Base-by-base conservation (phyloP, 441 rosid genomes). In the Corymbia calophylla region DNA sequence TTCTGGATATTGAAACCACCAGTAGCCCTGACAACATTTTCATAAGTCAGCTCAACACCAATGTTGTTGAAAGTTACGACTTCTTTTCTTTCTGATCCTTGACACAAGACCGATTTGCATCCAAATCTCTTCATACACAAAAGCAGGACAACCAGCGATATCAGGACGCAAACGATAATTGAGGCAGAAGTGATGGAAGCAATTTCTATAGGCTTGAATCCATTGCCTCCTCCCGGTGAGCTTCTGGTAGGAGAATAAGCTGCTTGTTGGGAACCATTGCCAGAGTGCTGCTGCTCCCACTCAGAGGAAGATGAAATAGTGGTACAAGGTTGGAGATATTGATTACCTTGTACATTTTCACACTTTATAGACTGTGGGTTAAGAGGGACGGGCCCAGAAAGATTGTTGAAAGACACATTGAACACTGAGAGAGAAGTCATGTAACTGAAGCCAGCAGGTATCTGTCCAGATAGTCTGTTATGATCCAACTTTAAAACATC, bases 91-190 rank as follows among this genome's bases (percentile, higher is more conserved):
- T 90, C 93, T 88, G 88, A 87, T 35, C 91, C 91, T 51, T 87
- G 93, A 86, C 91, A 90, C 68, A 90, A 86, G 53, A 89, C 88
- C 21, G 93, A 91, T 55, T 90, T 91, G 88, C 90, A 87, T 18
- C 91, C 85, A 53, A 87, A 86, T 81, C 92, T 93, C 91, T 88
- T 94, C 95, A 91, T 91, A 66, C 92, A 93, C 53, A 91, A 49
- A 48, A 91, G 89, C 89, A 92, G 81, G 56, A 84, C 48, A n/a
- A 90, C 44, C 62, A 90, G 53, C 3, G 53, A 56, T 77, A 90
- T 84, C 66, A 87, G 89, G 70, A 90, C 87, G 14, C 54, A 81
- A 19, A 90, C 62, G 8, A 90, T 90, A 14, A 87, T 55, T n/a
- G 91, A 80, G 39, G 91, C 89, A 17, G 91, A 90, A 47, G 89